phyloP scores from a whole-genome alignment of 2,329 filamentous ascomycete genomes.

The Thyridium curvatum region DNA sequence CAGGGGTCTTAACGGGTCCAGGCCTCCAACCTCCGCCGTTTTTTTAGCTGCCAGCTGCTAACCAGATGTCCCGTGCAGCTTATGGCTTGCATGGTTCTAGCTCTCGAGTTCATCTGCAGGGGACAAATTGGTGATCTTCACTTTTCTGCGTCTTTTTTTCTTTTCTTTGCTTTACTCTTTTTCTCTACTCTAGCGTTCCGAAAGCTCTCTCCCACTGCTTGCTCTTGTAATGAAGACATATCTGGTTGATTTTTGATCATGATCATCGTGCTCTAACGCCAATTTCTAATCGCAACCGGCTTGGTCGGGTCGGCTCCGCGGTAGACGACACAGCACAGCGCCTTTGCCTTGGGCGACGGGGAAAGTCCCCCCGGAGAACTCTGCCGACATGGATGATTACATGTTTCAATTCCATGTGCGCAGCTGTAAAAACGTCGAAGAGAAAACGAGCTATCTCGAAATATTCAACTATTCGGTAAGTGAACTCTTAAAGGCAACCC shows the following conservation, averaged over 20 bases:
- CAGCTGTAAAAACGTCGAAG: conserved; percentile 40
- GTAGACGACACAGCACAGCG: too few relatives aligned
- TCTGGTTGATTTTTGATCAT: too few relatives aligned
- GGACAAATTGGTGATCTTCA: neutral
- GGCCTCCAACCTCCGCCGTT: too few relatives aligned
- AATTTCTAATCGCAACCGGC: too few relatives aligned
- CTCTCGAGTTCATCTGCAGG: neutral
- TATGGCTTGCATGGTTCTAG: neutral
- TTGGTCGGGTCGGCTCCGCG: too few relatives aligned
- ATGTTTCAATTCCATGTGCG: conserved; percentile 44
- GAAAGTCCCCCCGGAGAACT: neutral
- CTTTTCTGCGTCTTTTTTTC: neutral
- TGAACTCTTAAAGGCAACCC: too few relatives aligned
- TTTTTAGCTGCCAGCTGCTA: neutral
- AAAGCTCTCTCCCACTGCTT: too few relatives aligned
- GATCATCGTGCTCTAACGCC: too few relatives aligned
- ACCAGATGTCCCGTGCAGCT: neutral
- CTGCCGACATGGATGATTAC: conserved; percentile 48
- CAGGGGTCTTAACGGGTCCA: too few relatives aligned
- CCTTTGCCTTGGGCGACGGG: too few relatives aligned
- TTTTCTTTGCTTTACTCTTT: neutral
- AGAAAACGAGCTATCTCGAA: conserved; percentile 50
- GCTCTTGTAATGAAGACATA: too few relatives aligned
- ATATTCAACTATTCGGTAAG: conserved; percentile 54
- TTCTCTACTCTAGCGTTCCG: too few relatives aligned